phyloP scores from a whole-genome alignment of 805 yeast species.

The Kodamaea laetipori region DNA sequence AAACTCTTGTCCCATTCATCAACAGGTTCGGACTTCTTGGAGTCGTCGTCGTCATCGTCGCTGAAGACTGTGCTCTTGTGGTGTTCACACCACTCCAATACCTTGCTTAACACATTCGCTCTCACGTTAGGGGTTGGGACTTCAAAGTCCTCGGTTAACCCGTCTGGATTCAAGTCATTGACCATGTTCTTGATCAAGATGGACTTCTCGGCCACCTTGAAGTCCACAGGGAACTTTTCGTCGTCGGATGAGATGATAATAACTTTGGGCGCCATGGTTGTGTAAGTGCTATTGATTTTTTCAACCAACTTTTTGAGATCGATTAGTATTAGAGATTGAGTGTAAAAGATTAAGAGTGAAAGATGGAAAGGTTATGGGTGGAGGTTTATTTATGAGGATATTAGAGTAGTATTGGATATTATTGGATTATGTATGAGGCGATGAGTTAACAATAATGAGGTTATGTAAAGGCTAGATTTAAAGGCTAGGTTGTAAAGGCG shows the following conservation, averaged over 20 bases:
- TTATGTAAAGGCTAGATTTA: no score
- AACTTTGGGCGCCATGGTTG: slow-evolving; percentile 38
- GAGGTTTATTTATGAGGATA: neutral
- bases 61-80: slow-evolving; percentile 80
- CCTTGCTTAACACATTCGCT: slow-evolving; percentile 82
- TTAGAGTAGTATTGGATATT: neutral
- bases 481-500: no score
- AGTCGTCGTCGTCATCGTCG: slow-evolving; percentile 78
- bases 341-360: no score
- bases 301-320: neutral
- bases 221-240: slow-evolving; percentile 74
- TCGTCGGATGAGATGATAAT: slow-evolving; percentile 77
- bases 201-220: slow-evolving; percentile 84
- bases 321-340: neutral
- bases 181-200: slow-evolving; percentile 83
- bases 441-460: no score
- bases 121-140: slow-evolving; percentile 91
- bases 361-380: neutral
- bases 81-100: slow-evolving; percentile 96
- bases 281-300: slow-evolving; percentile 5
- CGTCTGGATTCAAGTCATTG: slow-evolving; percentile 62
- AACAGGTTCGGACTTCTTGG: slow-evolving; percentile 85
- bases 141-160: slow-evolving; percentile 68
- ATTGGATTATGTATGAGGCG: no score
- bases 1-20: slow-evolving; percentile 96